Evolutionary conservation across 2,329 filamentous ascomycete species (phyloP), one percentile per base, ranked within the genome.

Genomic region (Paecilomyces variotii): DNA sequence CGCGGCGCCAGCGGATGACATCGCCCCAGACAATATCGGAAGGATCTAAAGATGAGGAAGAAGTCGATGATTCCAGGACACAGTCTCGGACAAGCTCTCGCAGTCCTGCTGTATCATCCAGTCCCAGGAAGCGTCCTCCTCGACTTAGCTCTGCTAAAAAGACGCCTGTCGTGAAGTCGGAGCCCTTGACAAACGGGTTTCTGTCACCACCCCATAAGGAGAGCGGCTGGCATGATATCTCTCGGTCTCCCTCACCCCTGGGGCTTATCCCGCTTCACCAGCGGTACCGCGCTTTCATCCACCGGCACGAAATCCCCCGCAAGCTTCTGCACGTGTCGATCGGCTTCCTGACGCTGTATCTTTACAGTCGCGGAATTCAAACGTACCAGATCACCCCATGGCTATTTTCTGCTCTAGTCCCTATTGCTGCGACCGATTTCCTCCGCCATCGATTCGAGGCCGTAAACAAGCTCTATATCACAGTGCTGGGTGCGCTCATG

Each of bases 261-360:
- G 94, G 94, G 7, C 81, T 97, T 54, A 99, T 99, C 61, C 94
- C 94, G 2, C 93, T 99, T 67, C 94, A 99, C 74, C 83, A 90
- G 61, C 88, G 94, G 71, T 99, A 94, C 84, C 85, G 91, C 66
- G 88, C 84, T 28, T 91, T 99, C 70, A 90, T 96, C 62, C 94
- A 99, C 81, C 91, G 91, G 68, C 93, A 99, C 75, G 94, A 99
- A 77, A 92, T 99, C 56, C 94, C 94, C 9, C 88, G 94, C 67
- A 99, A 99, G 75, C 79, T 87, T 49, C 82, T 99, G 39, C 94
- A 99, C 73, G 90, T 97, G 59, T 97, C 92, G 54, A 99, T 99
- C 70, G 94, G 94, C 57, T 97, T 97, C 78, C 82, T 97, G 61
- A 91, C 93, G 24, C 83, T 96, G 53, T 89, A 87, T 78, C 83